Evolutionary conservation across 1,284 basidiomycete species (phyloP), one percentile per base, ranked within the genome.

Genomic region (Tetrapyrgos nigripes): DNA sequence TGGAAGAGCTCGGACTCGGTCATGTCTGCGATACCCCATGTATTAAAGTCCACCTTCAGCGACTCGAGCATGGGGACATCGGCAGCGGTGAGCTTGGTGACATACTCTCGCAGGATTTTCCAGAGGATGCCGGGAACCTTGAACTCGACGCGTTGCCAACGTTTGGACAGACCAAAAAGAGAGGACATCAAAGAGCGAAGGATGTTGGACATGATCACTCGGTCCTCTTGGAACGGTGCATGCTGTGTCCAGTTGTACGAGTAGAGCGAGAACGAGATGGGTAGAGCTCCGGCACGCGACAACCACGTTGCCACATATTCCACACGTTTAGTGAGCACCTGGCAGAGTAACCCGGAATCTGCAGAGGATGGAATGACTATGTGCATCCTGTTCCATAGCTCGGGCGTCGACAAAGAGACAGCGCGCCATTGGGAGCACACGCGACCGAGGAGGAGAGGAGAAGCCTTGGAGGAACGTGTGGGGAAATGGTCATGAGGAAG

Each of bases 261-360:
- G 14, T 53, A 28, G 27, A 53, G 37, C 8, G 37, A 53, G 27
- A 53, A 19, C 13, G 40, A 53, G 27, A 53, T 43, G 24, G 52
- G 52, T 28, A 53, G 40, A n/a, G 37, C 35, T 28, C 51, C 51
- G 2, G 51, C 43, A 11, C 51, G 35, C 5, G 26, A 43, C 24
- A 53, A 44, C 51, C 51, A 53, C 14, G 51, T 44, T 19, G 43
- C 51, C 29, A 31, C 37, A 23, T 40, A 23, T 14, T 24, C n/a
- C 3, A 37, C 37, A 10, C 50, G 50, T 17, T 8, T n/a, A 4
- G 37, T 17, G 17, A 40, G 37, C 4, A 40, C 37, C 19, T 40
- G 6, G 17, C 37, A 40, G 37, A 40, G 37, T 40, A 40, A n/a
- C 13, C 17, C 17, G 37, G 37, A 40, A 40, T 40, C 37, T 40